Evolutionary conservation across 768 basidiomycete species (phyloP), one percentile per base, ranked within the genome.

Genomic region (Russula olivacea): DNA sequence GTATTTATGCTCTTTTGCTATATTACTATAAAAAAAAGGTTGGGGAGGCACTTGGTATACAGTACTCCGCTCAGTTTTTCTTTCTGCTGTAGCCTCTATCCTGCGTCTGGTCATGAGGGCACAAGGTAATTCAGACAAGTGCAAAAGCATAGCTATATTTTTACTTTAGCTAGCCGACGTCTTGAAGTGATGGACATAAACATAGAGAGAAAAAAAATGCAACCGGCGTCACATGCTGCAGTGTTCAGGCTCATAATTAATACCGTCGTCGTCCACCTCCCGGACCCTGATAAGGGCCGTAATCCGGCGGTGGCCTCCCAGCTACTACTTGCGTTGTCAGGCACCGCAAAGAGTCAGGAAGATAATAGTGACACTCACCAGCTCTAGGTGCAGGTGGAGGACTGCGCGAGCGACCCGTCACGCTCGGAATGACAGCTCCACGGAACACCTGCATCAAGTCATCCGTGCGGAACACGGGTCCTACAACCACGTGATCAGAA

Each of bases 391-490:
- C 68, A 28, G 79, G 76, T 4, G 84, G 77, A 10, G 81, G 83
- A 14, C 86, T 83, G 6, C 62, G 62, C 58, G 81, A 81, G 3
- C 80, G 74, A 66, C 81, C 77, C 51, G 74, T 72, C 50, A 72
- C 80, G 62, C 84, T 86, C 0, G 92, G 90, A 59, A 93, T 91
- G 36, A 88, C 84, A 53, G 91, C 89, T 69, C 84, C 89, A 40
- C 85, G 81, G 73, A 97, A 87, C 34, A 93, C 71, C 64, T 87
- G 86, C 85, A 98, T 88, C 43, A 96, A 77, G 73, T 96, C 93
- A 34, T 97, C 94, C 1, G 89, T 87, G 61, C 91, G 81, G 76
- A 96, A 96, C 43, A 92, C 82, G 10, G 94, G 94, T 4, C 93
- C 93, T 95, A 68, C 23, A n/a, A 28, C 10, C 15, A 40, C 43